Conservation (phyloP, 2,329 filamentous ascomycete genomes). For the Talaromyces sp. region DNA sequence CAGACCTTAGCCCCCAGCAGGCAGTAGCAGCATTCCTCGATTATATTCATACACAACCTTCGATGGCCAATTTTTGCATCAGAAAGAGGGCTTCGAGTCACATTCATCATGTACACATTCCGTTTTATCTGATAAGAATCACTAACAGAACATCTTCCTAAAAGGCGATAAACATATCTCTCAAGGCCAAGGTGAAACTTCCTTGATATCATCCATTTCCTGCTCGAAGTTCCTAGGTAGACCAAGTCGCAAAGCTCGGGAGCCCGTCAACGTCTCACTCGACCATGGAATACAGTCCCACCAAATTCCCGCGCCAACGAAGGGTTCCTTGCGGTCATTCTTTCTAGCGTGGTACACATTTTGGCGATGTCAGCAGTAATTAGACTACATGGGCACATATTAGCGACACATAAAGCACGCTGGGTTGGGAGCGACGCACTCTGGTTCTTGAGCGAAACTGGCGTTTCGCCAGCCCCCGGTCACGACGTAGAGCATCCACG, state of each 20-base stretch:
- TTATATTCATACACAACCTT: neutral
- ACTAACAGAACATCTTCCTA: too few relatives aligned
- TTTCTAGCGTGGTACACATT: neutral
- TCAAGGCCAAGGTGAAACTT: too few relatives aligned
- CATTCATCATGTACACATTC: neutral
- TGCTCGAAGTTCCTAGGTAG: too few relatives aligned
- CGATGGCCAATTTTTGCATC: neutral
- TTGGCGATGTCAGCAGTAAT: neutral
- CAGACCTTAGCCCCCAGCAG: neutral
- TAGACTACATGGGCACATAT: neutral
- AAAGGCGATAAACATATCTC: too few relatives aligned
- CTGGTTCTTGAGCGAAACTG: neutral
- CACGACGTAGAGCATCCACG: neutral
- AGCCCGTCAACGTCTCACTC: neutral
- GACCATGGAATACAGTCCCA: neutral
- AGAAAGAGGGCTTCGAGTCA: neutral
- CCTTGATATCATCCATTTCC: too few relatives aligned
- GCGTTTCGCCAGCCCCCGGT: neutral
- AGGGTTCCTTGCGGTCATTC: neutral
- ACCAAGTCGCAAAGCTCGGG: neutral
- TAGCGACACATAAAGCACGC: neutral
- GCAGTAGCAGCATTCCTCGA: neutral
- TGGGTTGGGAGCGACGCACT: neutral
- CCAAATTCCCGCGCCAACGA: neutral
- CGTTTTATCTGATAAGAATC: neutral